Percentiles rank a stretch among this genome's conserved stretches.
Conservation (phyloP, 108 stramenopile genomes). For the Fistulifera pelliculosa region DNA sequence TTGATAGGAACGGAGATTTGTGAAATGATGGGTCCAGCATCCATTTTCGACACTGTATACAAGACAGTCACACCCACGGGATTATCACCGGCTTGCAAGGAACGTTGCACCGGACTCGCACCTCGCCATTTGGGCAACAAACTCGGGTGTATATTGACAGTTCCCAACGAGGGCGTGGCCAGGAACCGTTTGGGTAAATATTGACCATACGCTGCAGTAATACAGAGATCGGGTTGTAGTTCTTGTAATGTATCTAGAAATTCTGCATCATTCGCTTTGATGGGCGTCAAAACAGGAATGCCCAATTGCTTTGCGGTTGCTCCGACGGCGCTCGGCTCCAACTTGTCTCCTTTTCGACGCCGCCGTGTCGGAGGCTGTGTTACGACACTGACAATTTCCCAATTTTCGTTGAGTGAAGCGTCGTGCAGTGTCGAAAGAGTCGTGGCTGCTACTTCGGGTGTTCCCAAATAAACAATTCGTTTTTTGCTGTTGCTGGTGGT, state of each 20-base stretch:
- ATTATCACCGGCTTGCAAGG: constrained; percentile 80
- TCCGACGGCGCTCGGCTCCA: constrained; percentile 80
- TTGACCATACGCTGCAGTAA: constrained; percentile 97
- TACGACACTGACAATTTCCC: constrained; percentile 84
- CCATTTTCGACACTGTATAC: constrained; percentile 94
- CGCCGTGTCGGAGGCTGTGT: constrained; percentile 89
- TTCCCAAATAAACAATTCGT: constrained; percentile 90
- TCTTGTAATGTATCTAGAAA: constrained; percentile 60
- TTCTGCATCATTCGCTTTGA: constrained; percentile 67
- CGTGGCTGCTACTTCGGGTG: constrained; percentile 91
- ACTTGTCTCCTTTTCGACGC: constrained; percentile 67
- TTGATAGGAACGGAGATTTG: constrained; percentile 53
- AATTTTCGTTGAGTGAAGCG: constrained; percentile 39
- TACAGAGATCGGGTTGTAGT: constrained; percentile 88
- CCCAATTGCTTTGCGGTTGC: constrained; percentile 69
- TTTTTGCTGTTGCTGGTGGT: too few species aligned
- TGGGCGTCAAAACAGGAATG: constrained; percentile 75
- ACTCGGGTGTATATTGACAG: constrained; percentile 95
- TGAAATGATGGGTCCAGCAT: constrained; percentile 90
- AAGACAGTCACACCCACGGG: constrained; percentile 87
- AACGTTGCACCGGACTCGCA: constrained; percentile 91
- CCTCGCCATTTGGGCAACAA: constrained; percentile 92
- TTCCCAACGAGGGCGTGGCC: constrained; percentile 76
- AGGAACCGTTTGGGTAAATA: constrained; percentile 89
- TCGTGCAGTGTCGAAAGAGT: constrained; percentile 68